Conservation (phyloP, 192 early-diverging fungal genomes). For the Umbelopsis sp. region DNA sequence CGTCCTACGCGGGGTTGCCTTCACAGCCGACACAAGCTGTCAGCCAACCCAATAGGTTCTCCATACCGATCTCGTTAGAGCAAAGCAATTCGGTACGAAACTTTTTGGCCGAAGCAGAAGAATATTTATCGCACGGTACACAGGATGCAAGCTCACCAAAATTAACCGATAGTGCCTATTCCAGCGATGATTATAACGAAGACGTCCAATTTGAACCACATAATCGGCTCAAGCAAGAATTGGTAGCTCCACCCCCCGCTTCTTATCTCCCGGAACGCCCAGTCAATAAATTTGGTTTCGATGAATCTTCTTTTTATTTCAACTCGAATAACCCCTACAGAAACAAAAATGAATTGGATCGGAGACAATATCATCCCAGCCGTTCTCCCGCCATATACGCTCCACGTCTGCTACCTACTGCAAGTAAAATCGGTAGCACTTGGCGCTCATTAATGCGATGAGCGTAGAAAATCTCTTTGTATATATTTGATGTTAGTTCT, state of each 20-base stretch:
- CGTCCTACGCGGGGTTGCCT: not conserved
- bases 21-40: not conserved
- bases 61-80: not conserved
- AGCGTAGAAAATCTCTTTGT: no score
- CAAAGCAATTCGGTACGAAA: not conserved
- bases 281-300: not conserved
- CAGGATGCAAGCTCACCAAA: not conserved
- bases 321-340: constrained; percentile 2
- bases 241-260: not conserved
- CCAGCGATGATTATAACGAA: not conserved
- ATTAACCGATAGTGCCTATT: constrained; percentile 2
- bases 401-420: not conserved
- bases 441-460: no score
- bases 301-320: no score
- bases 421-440: not conserved
- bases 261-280: not conserved
- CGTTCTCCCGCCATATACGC: not conserved
- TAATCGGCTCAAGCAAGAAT: not conserved
- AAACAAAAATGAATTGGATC: not conserved
- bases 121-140: not conserved
- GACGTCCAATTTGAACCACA: not conserved
- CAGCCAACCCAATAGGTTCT: not conserved
- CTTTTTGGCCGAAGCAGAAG: not conserved
- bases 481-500: no score
- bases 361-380: not conserved